Percentiles rank a stretch among this genome's conserved stretches.
Evolutionary conservation across 805 yeast genomes (phyloP).

Genomic region (Maudiozyma pseudohumilis): DNA sequence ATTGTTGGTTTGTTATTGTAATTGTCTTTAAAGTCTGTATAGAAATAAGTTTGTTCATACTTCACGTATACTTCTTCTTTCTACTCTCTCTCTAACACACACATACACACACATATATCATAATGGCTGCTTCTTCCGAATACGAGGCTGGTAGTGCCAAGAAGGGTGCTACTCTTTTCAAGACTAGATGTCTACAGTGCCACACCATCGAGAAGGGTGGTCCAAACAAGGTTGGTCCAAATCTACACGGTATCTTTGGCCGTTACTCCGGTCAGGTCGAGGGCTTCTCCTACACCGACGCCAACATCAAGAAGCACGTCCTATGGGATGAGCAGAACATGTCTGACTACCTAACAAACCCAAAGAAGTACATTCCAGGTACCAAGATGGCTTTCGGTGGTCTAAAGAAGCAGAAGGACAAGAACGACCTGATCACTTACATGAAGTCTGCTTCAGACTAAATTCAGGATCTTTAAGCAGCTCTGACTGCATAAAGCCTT

Average conservation of each 20-base stretch:
- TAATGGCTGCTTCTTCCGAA: constrained; percentile 3
- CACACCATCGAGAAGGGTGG: constrained; percentile 96
- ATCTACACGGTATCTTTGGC: constrained; percentile 89
- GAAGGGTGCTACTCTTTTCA: constrained; percentile 97
- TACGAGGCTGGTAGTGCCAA: constrained; percentile 34
- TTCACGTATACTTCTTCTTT: too few relatives aligned
- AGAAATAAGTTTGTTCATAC: too few relatives aligned
- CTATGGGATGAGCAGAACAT: constrained; percentile 79
- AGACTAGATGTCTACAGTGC: constrained; percentile 98
- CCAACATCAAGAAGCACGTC: constrained; percentile 94
- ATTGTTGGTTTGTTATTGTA: too few relatives aligned
- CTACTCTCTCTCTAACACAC: background rate
- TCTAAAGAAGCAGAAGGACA: constrained; percentile 97
- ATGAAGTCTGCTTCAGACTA: constrained; percentile 43
- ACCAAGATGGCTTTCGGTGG: constrained; percentile 99
- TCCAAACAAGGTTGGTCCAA: constrained; percentile 98
- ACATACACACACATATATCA: background rate
- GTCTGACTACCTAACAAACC: constrained; percentile 95
- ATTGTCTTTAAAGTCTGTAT: too few relatives aligned
- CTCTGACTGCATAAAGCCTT: too few relatives aligned
- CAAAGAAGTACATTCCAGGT: constrained; percentile 99
- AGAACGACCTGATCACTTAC: constrained; percentile 93
- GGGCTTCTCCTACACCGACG: constrained; percentile 95
- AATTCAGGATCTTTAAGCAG: too few relatives aligned
- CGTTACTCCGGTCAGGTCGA: constrained; percentile 86